These are phyloP conservation scores for Echium plantagineum DNA, from an alignment of 257 asterid genomes.

Conservation along the genomic window DNA sequence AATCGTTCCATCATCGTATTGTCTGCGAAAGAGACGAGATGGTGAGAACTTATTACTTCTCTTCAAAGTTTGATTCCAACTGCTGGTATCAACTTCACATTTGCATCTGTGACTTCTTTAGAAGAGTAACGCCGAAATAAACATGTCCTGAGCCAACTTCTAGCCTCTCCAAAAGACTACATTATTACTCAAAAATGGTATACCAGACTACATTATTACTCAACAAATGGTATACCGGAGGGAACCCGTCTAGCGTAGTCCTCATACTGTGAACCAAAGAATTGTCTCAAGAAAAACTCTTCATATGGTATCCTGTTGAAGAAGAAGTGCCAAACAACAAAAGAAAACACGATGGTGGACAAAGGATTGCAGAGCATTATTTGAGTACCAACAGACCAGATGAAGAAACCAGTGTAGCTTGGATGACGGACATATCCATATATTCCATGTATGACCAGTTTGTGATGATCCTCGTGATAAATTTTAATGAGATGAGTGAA, in stretches of 20 bases:
- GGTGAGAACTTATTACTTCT: too few relatives aligned
- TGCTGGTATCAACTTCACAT: too few relatives aligned
- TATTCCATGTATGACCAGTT: conserved; percentile 60
- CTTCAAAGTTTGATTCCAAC: too few relatives aligned
- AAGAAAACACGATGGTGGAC: conserved; percentile 44
- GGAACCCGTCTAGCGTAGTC: conserved; percentile 44
- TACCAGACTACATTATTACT: conserved; percentile 24
- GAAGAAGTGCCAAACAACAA: conserved; percentile 74
- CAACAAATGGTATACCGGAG: conserved; percentile 80
- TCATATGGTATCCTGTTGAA: conserved; percentile 61
- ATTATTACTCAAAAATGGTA: too few relatives aligned
- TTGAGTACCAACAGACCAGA: conserved; percentile 35
- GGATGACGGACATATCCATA: conserved; percentile 65
- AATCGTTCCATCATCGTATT: too few relatives aligned
- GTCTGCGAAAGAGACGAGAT: too few relatives aligned
- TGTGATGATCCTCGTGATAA: conserved; percentile 56
- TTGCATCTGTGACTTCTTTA: too few relatives aligned
- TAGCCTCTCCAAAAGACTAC: neutral
- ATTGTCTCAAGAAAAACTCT: conserved; percentile 75
- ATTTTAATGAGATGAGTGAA: conserved; percentile 73
- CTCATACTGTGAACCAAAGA: conserved; percentile 58
- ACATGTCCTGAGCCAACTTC: neutral
- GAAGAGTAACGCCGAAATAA: too few relatives aligned
- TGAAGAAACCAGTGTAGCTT: conserved; percentile 48
- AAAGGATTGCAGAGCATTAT: conserved; percentile 77